Base-by-base conservation (phyloP, 768 basidiomycete species). In the Mycena metata region DNA sequence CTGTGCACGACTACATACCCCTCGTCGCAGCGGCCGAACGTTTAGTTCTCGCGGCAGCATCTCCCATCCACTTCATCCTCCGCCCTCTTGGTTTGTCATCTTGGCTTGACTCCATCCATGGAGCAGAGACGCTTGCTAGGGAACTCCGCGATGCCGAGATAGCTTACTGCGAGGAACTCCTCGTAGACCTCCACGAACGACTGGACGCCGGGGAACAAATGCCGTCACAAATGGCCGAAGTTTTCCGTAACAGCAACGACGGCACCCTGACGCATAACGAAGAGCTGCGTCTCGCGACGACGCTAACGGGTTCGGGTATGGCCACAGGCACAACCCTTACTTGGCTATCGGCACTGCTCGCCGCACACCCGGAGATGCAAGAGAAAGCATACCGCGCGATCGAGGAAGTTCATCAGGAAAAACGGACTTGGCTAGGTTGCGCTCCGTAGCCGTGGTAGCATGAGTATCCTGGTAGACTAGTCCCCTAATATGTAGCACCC, bases 351-450 rank as follows among this genome's bases (percentile, higher is more conserved):
- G 16, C 66, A 11, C 33, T 55, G 3, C 66, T 67, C 24, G 66
- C 66, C n/a, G 66, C 43, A 2, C 66, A 60, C 39, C 66, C 66
- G 17, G 66, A 67, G 23, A 60, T 67, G 66, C 66, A 67, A 23
- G 50, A 67, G 24, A 67, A 60, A 11, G 66, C 66, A 13, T 60
- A 43, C 45, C 42, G 30, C 33, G 58, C 66, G 11, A 67, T 67
- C 41, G 66, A 67, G 35, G 66, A 67, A 12, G 52, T 67, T n/a
- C n/a, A n/a, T n/a, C n/a, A n/a, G n/a, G n/a, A n/a, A n/a, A n/a
- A n/a, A n/a, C n/a, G n/a, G n/a, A n/a, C n/a, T n/a, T n/a, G n/a
- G n/a, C n/a, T n/a, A n/a, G n/a, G n/a, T n/a, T n/a, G n/a, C n/a
- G n/a, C n/a, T n/a, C n/a, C n/a, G n/a, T n/a, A n/a, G n/a, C n/a